These are phyloP conservation scores for Dryas integrifolia DNA, from an alignment of 331 rosid species.

Conservation along the genomic window DNA sequence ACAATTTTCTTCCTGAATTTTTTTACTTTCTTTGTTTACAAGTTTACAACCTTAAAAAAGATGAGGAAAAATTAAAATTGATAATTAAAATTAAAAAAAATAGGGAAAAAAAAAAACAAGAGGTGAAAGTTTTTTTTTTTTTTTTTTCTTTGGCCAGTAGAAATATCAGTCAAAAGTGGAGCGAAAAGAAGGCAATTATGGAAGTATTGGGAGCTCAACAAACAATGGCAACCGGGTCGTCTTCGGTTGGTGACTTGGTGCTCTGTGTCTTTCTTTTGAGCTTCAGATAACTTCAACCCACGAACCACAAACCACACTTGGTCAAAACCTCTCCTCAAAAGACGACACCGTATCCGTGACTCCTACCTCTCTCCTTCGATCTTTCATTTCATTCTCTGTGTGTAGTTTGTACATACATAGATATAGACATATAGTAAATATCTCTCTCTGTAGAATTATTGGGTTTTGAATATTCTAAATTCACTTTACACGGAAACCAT, in stretches of 20 bases:
- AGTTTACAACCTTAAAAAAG: no score
- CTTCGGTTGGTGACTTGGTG: neutral
- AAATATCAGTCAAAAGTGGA: neutral
- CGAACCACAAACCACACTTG: neutral
- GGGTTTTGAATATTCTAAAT: constrained; percentile 1
- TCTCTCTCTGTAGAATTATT: neutral
- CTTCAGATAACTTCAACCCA: neutral
- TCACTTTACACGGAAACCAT: constrained; percentile 20
- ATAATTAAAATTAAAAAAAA: no score
- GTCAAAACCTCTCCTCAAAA: constrained; percentile 28
- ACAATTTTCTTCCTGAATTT: no score
- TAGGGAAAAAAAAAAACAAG: neutral
- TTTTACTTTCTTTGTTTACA: no score
- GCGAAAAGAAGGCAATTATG: neutral
- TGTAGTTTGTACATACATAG: neutral
- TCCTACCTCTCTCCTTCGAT: neutral
- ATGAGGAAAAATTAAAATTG: no score
- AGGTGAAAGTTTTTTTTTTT: neutral
- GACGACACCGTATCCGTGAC: constrained; percentile 38
- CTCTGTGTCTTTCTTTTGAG: neutral
- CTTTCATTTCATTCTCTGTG: neutral
- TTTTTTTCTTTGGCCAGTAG: no score
- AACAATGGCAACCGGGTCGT: neutral
- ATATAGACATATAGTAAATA: neutral
- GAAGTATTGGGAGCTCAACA: neutral